Evolutionary conservation across 352 stramenopile species (phyloP).

Genomic region (Pythium rishiriense): DNA sequence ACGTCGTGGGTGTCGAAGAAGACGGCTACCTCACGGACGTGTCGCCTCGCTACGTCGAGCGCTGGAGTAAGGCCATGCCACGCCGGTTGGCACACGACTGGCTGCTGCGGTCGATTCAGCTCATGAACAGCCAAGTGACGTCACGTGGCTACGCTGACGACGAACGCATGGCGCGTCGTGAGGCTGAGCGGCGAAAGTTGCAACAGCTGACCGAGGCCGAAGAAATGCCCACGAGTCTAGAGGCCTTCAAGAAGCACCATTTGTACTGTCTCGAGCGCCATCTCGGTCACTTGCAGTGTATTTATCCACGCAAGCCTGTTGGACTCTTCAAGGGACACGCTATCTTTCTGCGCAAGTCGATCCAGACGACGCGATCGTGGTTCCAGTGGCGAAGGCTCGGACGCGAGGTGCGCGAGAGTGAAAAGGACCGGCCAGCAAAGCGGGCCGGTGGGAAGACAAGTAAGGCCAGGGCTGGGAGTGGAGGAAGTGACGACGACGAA

Average conservation of each 20-base stretch:
- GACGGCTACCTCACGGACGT: constrained; percentile 59
- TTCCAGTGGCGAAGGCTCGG: constrained; percentile 75
- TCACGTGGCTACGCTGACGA: background rate
- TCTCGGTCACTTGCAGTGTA: constrained; percentile 58
- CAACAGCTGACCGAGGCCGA: constrained; percentile 34
- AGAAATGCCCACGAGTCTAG: constrained; percentile 73
- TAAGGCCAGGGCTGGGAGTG: background rate
- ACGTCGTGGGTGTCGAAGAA: constrained; percentile 61
- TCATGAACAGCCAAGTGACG: constrained; percentile 39
- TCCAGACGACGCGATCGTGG: constrained; percentile 55
- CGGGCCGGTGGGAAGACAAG: constrained; percentile 8
- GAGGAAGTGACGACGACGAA: constrained; percentile 8
- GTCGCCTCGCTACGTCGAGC: constrained; percentile 51
- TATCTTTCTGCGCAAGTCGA: constrained; percentile 65
- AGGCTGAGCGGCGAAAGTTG: constrained; percentile 47
- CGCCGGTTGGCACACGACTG: constrained; percentile 61
- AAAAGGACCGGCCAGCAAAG: constrained; percentile 59
- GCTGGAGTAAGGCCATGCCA: constrained; percentile 64
- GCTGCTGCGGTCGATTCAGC: constrained; percentile 39
- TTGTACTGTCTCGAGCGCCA: constrained; percentile 80
- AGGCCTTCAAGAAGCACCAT: constrained; percentile 79
- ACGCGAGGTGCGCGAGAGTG: constrained; percentile 53
- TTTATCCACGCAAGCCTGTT: constrained; percentile 68
- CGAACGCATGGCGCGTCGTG: background rate
- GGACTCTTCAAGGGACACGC: constrained; percentile 77